These are phyloP conservation scores for Penicillium steckii DNA, from an alignment of 495 filamentous ascomycete species.

Conservation along the genomic window DNA sequence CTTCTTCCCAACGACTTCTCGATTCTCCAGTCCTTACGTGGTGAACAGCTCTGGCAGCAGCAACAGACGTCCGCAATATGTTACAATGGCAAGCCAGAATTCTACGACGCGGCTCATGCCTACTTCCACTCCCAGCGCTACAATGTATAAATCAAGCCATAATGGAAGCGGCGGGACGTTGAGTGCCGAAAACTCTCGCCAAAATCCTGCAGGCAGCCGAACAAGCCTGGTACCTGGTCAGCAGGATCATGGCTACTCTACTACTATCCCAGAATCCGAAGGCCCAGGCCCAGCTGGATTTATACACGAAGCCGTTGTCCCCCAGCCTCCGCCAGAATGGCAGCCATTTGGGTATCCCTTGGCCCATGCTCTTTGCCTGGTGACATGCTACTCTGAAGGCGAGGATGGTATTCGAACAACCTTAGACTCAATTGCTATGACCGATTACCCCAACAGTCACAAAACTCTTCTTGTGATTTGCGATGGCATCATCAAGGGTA, in stretches of 20 bases:
- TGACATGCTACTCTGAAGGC: constrained; percentile 97
- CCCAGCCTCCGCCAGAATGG: constrained; percentile 96
- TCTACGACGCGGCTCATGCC: constrained; percentile 73
- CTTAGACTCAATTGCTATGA: constrained; percentile 93
- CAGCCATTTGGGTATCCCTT: constrained; percentile 94
- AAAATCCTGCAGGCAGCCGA: constrained; percentile 44
- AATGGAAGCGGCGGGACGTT: constrained; percentile 65
- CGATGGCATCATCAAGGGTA: constrained; percentile 96
- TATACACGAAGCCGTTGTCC: constrained; percentile 92
- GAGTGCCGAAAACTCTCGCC: constrained; percentile 42
- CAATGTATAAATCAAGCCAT: constrained; percentile 68
- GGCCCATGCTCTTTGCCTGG: constrained; percentile 88
- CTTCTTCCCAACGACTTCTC: constrained; percentile 77
- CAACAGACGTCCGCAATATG: constrained; percentile 58
- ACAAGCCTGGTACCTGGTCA: constrained; percentile 49
- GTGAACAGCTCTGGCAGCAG: constrained; percentile 53
- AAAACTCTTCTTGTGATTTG: constrained; percentile 95
- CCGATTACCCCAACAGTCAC: constrained; percentile 98
- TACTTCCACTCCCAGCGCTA: constrained; percentile 43
- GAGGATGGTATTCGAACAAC: constrained; percentile 91
- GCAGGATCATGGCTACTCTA: constrained; percentile 49
- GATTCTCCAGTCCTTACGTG: constrained; percentile 93
- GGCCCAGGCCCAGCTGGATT: constrained; percentile 85
- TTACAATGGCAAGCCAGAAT: constrained; percentile 95
- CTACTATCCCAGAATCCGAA: constrained; percentile 61